Conservation (phyloP, 2,329 filamentous ascomycete genomes). For the Ramularia endophylla region DNA sequence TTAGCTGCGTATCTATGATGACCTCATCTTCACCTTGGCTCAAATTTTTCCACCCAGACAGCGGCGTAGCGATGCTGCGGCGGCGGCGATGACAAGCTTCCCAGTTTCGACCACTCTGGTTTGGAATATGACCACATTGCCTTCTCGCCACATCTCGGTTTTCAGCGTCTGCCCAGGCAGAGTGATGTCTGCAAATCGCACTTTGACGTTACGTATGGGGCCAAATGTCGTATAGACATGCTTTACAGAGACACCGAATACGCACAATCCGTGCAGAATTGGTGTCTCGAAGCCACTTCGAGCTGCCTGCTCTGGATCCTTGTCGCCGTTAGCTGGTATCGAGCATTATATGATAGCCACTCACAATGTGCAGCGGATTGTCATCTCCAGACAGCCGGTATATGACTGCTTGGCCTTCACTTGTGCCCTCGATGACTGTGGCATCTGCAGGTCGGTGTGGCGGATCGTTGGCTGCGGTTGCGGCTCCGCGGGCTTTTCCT, state of each 20-base stretch:
- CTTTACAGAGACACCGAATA: slow-evolving; percentile 88
- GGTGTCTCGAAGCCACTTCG: slow-evolving; percentile 88
- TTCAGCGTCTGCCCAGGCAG: slow-evolving; percentile 79
- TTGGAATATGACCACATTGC: slow-evolving; percentile 73
- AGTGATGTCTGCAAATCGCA: slow-evolving; percentile 79
- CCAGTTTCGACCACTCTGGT: slow-evolving; percentile 85
- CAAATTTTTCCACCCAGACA: too few relatives aligned
- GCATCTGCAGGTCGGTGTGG: slow-evolving; percentile 72
- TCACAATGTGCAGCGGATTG: slow-evolving; percentile 93
- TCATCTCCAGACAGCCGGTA: slow-evolving; percentile 93
- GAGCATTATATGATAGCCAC: too few relatives aligned
- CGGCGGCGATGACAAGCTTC: slow-evolving; percentile 76
- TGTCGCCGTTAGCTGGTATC: too few relatives aligned
- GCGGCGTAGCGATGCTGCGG: too few relatives aligned
- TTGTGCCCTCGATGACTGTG: slow-evolving; percentile 80
- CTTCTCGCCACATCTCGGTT: slow-evolving; percentile 93
- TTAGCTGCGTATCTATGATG: too few relatives aligned
- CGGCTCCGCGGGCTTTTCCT: slow-evolving; percentile 67
- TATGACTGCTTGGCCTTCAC: slow-evolving; percentile 83
- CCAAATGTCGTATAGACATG: slow-evolving; percentile 81
- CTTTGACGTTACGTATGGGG: slow-evolving; percentile 82
- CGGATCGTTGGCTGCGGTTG: slow-evolving; percentile 73
- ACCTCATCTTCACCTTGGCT: too few relatives aligned
- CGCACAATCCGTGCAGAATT: slow-evolving; percentile 92
- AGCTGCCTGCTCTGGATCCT: slow-evolving; percentile 85